phyloP scores from a whole-genome alignment of 1,139 yeast species.

The Pichia terricola region DNA sequence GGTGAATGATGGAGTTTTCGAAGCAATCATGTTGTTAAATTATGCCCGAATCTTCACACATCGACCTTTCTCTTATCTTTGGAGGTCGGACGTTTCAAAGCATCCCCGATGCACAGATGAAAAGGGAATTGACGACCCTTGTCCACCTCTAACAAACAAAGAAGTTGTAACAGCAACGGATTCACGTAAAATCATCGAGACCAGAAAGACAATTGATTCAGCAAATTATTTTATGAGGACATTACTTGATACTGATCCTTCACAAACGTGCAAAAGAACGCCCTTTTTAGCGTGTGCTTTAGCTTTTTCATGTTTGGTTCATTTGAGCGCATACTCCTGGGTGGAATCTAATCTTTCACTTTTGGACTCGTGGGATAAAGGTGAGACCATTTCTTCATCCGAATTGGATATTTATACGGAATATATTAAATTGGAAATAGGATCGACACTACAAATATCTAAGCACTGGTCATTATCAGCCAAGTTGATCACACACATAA shows the following conservation, averaged over 20 bases:
- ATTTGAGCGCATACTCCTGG: conserved; percentile 43
- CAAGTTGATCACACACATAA: conserved; percentile 34
- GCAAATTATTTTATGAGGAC: conserved; percentile 39
- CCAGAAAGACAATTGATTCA: conserved; percentile 42
- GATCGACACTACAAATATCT: conserved; percentile 38
- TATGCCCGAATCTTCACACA: conserved; percentile 44
- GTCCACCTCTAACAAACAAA: conserved; percentile 21
- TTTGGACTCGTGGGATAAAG: conserved; percentile 10
- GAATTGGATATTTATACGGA: conserved; percentile 37
- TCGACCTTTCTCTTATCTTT: conserved; percentile 40
- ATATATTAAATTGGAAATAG: conserved; percentile 37
- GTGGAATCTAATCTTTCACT: conserved; percentile 26
- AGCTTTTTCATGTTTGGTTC: conserved; percentile 41
- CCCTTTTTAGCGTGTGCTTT: conserved; percentile 43
- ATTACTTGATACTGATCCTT: conserved; percentile 36
- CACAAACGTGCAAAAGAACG: conserved; percentile 33
- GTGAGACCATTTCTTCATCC: conserved; percentile 18
- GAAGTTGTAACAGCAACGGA: conserved; percentile 21
- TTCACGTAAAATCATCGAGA: conserved; percentile 37
- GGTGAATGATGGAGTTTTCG: conserved; percentile 44
- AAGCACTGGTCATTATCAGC: conserved; percentile 41
- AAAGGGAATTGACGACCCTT: conserved; percentile 16
- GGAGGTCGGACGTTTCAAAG: conserved; percentile 39
- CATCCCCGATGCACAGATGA: conserved; percentile 32
- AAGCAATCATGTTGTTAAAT: conserved; percentile 34